Percentiles rank a stretch among this genome's conserved stretches.
Evolutionary conservation across 345 rosid genomes (phyloP).

Genomic region (Brassica carinata): DNA sequence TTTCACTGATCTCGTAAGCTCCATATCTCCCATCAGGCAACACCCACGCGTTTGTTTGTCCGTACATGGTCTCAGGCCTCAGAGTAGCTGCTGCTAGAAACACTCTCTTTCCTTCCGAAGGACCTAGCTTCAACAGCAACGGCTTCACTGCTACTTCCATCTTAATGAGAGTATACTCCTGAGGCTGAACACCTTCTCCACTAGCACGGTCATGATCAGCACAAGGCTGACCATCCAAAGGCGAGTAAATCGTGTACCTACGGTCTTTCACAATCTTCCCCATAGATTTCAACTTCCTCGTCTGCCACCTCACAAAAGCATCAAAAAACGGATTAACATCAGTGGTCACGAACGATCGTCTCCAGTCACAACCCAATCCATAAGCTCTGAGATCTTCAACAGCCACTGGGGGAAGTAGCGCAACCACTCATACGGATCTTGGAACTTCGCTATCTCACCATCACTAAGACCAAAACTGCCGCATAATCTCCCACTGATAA

Average conservation of each 20-base stretch:
- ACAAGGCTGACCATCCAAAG: slow-evolving; percentile 93
- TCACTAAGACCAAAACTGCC: slow-evolving; percentile 79
- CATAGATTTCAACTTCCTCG: slow-evolving; percentile 82
- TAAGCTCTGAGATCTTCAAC: slow-evolving; percentile 72
- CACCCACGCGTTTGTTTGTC: slow-evolving; percentile 91
- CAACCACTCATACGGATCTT: slow-evolving; percentile 80
- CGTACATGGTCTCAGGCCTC: slow-evolving; percentile 99
- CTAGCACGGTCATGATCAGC: slow-evolving; percentile 93
- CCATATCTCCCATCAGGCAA: slow-evolving; percentile 93
- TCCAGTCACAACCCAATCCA: slow-evolving; percentile 96
- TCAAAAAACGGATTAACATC: slow-evolving; percentile 80
- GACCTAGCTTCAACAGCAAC: slow-evolving; percentile 61
- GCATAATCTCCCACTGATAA: slow-evolving; percentile 96
- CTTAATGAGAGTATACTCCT: slow-evolving; percentile 85
- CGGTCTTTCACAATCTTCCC: slow-evolving; percentile 85
- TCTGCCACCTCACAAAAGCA: slow-evolving; percentile 88
- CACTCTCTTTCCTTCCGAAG: slow-evolving; percentile 71
- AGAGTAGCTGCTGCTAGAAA: slow-evolving; percentile 84
- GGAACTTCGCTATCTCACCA: slow-evolving; percentile 64
- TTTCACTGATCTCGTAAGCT: slow-evolving; percentile 84
- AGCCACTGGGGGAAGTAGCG: slow-evolving; percentile 80
- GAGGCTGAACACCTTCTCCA: slow-evolving; percentile 96
- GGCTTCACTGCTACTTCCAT: slow-evolving; percentile 73
- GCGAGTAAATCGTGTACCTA: slow-evolving; percentile 82
- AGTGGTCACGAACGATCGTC: slow-evolving; percentile 86